These are phyloP conservation scores for Vigna hirtella DNA, from an alignment of 306 rosid species.

Conservation along the genomic window DNA sequence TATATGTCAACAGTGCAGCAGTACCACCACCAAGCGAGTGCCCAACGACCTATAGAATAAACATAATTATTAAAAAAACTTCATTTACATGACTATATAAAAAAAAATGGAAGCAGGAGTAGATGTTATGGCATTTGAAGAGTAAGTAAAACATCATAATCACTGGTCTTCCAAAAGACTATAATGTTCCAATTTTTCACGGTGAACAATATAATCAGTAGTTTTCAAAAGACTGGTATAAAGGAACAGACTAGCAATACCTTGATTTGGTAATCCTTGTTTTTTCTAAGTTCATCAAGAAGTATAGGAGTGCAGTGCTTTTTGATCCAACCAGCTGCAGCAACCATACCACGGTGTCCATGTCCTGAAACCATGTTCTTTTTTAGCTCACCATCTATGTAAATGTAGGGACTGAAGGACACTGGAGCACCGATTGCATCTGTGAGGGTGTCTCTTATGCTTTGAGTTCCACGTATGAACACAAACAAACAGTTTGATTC, in stretches of 20 bases:
- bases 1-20: conserved; percentile 73
- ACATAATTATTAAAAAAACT: too few relatives aligned
- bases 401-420: conserved; percentile 60
- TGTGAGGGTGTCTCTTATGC: conserved; percentile 91
- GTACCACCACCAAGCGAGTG: conserved; percentile 50
- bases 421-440: conserved; percentile 94
- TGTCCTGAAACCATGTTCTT: conserved; percentile 55
- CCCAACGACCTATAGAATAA: conserved; percentile 71
- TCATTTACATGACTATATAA: too few relatives aligned
- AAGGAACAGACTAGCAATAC: conserved; percentile 36
- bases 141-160: too few relatives aligned
- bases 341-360: conserved; percentile 99
- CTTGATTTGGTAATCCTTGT: conserved; percentile 77
- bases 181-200: too few relatives aligned
- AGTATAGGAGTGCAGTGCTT: not conserved
- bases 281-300: conserved; percentile 65
- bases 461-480: conserved; percentile 45
- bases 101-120: too few relatives aligned
- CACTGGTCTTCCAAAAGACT: not conserved
- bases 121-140: too few relatives aligned
- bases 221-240: too few relatives aligned
- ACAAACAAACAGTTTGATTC: conserved; percentile 74
- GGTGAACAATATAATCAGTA: too few relatives aligned
- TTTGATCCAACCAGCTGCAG: conserved; percentile 47
- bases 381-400: not conserved